These are phyloP conservation scores for Stagonosporopsis cucurbitacearum DNA, from an alignment of 2,329 filamentous ascomycete genomes.

Conservation along the genomic window DNA sequence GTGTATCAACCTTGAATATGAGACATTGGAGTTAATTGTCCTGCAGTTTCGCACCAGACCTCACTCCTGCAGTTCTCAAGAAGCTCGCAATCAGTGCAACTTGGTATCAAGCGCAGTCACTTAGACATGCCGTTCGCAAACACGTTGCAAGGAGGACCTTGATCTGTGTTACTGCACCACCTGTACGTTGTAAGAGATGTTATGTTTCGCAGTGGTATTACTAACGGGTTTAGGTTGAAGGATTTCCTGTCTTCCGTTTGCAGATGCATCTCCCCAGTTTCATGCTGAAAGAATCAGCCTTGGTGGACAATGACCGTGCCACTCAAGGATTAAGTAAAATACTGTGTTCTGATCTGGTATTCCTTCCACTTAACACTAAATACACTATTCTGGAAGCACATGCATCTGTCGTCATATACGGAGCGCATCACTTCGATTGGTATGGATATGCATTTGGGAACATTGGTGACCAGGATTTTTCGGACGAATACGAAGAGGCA, in stretches of 20 bases:
- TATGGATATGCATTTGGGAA: not conserved
- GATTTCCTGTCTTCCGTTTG: not conserved
- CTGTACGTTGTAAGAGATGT: not conserved
- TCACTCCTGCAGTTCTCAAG: not conserved
- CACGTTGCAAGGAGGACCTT: not conserved
- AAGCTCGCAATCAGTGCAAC: not conserved
- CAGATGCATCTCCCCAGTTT: not conserved
- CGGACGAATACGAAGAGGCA: not conserved
- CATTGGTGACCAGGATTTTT: not conserved
- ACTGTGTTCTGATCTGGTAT: not conserved
- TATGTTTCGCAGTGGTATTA: not conserved
- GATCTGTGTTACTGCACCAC: not conserved
- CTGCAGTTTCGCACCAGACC: not conserved
- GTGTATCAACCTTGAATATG: too few relatives aligned
- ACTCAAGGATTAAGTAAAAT: not conserved
- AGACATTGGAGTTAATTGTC: too few relatives aligned
- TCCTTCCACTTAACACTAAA: not conserved
- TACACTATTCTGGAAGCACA: not conserved
- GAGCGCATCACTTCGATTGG: not conserved
- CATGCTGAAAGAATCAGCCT: not conserved
- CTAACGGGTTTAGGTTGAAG: not conserved
- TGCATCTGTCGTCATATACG: not conserved
- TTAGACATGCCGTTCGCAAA: not conserved
- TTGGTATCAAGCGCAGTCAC: not conserved
- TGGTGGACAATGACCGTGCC: not conserved